Evolutionary conservation across 495 filamentous ascomycete genomes (phyloP), one percentile per base, ranked within the genome.

Genomic region (Penicillium mononematosum): DNA sequence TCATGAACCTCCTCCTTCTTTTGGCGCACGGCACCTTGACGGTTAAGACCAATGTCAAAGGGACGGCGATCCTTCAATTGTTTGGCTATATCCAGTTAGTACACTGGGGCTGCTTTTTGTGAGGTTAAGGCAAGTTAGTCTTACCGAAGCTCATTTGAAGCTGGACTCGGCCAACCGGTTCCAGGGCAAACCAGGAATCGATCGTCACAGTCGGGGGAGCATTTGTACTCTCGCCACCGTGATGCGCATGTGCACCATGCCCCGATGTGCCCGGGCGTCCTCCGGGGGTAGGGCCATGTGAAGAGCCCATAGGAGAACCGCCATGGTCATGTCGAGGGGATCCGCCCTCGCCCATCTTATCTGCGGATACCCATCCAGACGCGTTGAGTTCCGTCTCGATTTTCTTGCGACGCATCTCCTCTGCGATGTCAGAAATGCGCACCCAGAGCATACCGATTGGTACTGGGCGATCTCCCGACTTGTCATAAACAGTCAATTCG

Each of bases 361-460:
- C 93, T 36, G 94, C 94, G 50, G 95, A 96, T 52, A 96, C 94
- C 94, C 94, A 99, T 44, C 93, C 94, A 42, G 88, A 87, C 51
- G 83, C 83, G 63, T 91, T 92, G 56, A 96, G 85, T 64, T 99
- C 94, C 4, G 90, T 86, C 70, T 98, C 95, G 58, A 99, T 92
- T 76, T 89, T 97, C 80, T 97, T 98, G 48, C 91, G 88, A 61
- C 94, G 88, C 81, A 98, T 92, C 71, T 98, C 94, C 64, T 99
- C 94, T 25, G 88, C 91, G 59, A 99, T 96, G 70, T 99, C 94
- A 38, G 95, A 93, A 66, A 99, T 93, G 42, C 94, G 82, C 58
- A 99, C 82, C 94, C 94, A 99, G 6, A 97, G 79, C 82, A 99
- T 86, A 53, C 88, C 94, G 60, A 99, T 96, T 38, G 94, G 94